A percentile compares a stretch with the other conserved stretches of the same genome.
phyloP scores from a whole-genome alignment of 108 stramenopile genomes.

The Pseudonitzschia delicatissima region DNA sequence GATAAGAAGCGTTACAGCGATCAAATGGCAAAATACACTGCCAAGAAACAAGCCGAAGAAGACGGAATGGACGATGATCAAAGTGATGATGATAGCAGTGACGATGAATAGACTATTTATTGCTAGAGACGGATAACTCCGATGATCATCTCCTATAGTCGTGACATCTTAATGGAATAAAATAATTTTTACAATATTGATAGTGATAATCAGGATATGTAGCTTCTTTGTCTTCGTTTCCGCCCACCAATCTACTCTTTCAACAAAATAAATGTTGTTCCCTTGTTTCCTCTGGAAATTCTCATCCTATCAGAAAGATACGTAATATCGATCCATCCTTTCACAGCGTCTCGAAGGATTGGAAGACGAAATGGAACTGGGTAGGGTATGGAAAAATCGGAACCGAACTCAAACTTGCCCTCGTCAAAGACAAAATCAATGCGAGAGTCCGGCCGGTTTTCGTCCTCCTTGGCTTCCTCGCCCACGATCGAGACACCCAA shows the following conservation, averaged over 20 bases:
- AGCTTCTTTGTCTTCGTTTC: background rate
- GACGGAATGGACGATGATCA: slow-evolving; percentile 2
- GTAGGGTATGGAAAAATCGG: slow-evolving; percentile 58
- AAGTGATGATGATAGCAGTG: slow-evolving; percentile 5
- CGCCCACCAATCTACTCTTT: slow-evolving; percentile 38
- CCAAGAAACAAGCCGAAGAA: slow-evolving; percentile 18
- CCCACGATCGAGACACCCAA: slow-evolving; percentile 76
- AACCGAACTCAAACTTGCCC: slow-evolving; percentile 66
- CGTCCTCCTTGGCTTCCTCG: slow-evolving; percentile 69
- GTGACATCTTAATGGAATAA: background rate
- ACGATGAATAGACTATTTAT: background rate
- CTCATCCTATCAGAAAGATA: slow-evolving; percentile 79
- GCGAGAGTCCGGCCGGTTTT: slow-evolving; percentile 62
- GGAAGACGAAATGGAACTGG: slow-evolving; percentile 84
- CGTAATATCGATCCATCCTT: slow-evolving; percentile 89
- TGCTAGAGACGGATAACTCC: background rate
- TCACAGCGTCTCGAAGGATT: slow-evolving; percentile 77
- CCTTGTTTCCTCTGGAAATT: slow-evolving; percentile 83
- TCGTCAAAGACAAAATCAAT: slow-evolving; percentile 87
- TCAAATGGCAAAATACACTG: slow-evolving; percentile 48
- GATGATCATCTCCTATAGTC: background rate
- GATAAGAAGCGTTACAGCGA: slow-evolving; percentile 63
- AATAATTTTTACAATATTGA: background rate
- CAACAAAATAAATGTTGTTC: slow-evolving; percentile 80
- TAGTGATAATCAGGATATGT: too few relatives aligned